A percentile compares a stretch with the other conserved stretches of the same genome.
Conservation (phyloP, 331 rosid genomes). For the Dryas integrifolia region DNA sequence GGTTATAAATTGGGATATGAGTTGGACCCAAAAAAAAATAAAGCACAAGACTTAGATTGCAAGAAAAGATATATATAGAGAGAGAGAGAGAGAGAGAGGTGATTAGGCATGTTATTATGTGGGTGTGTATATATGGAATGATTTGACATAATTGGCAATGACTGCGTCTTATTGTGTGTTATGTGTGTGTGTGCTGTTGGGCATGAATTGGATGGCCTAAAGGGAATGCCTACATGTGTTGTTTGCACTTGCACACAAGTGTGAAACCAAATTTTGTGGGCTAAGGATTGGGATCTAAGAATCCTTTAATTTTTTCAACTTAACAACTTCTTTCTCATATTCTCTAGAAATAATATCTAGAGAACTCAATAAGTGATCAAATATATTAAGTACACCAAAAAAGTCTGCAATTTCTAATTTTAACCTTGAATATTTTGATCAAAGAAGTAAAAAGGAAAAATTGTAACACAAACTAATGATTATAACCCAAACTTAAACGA, state of each 20-base stretch:
- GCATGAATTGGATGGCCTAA: conserved; percentile 39
- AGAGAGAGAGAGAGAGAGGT: conserved; percentile 15
- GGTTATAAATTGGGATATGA: conserved; percentile 31
- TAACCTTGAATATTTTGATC: too few species aligned
- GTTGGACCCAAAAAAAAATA: neutral
- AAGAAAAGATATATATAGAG: conserved; percentile 38
- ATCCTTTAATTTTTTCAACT: too few species aligned
- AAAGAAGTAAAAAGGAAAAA: too few species aligned
- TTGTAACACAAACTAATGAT: too few species aligned
- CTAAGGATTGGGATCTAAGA: too few species aligned
- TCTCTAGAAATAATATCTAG: too few species aligned
- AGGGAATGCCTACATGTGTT: neutral
- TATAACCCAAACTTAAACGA: too few species aligned
- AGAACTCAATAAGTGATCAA: too few species aligned
- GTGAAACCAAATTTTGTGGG: too few species aligned
- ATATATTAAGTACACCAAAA: too few species aligned
- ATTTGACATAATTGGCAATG: conserved; percentile 49
- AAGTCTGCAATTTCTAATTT: too few species aligned
- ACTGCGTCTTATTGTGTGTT: conserved; percentile 14
- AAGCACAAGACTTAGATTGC: conserved; percentile 44
- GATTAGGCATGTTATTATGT: conserved; percentile 12
- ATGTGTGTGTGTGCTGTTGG: conserved; percentile 34
- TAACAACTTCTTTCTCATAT: too few species aligned
- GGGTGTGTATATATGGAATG: conserved; percentile 27
- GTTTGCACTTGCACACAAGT: neutral